Evolutionary conservation across 345 rosid genomes (phyloP), one percentile per base, ranked within the genome.

Genomic region (Moricandia arvensis): DNA sequence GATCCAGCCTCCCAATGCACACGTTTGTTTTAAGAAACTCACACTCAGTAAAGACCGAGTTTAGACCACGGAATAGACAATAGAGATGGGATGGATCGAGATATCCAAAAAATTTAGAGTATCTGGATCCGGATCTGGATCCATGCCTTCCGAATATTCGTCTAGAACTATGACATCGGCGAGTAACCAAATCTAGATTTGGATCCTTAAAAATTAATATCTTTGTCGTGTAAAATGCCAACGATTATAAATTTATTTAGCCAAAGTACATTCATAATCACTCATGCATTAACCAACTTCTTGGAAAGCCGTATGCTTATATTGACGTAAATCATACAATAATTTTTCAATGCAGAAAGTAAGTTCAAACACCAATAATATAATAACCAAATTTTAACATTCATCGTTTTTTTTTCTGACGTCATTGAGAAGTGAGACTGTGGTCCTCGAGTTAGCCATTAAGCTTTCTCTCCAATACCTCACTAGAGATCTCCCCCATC

Each of bases 401-500:
- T 5, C 29, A 47, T 21, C 38, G 27, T 34, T 43, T 38, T 34
- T 43, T 38, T 41, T 31, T 11, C n/a, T 27, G 37, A 24, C 29
- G 43, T 77, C 76, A 77, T 11, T 71, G 75, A 71, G 67, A 45
- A 30, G 30, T 3, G 1, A 59, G 54, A 31, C 31, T 54, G 49
- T 12, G 65, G 29, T 71, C 85, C 60, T 70, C 78, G 67, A 82
- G 82, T 64, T 68, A 71, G 29, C 29, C 76, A 71, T 59, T 31
- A 34, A 85, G 57, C 81, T 91, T 91, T 57, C 79, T 88, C 61
- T 90, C 91, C 74, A 89, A 41, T 10, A 86, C 90, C 58, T 90
- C 89, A 10, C 84, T 82, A 83, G 93, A 93, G 7, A 91, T 85
- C 74, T 86, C 85, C 7, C 86, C 89, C 96, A 93, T 91, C 90